phyloP scores from a whole-genome alignment of 2,329 filamentous ascomycete species.

The Aspergillus sp. region DNA sequence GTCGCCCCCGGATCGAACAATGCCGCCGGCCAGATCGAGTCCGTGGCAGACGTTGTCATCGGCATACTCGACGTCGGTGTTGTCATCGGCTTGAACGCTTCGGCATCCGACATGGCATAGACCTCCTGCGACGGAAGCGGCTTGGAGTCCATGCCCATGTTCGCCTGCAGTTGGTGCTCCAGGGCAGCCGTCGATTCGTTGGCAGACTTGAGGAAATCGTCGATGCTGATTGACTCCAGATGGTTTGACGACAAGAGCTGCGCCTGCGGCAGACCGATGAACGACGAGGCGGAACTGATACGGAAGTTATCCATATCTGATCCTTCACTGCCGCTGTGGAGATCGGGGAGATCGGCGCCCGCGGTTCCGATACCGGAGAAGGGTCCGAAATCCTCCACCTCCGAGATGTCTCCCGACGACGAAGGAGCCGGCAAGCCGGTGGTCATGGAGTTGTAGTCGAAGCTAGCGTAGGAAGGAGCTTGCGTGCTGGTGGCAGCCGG shows the following conservation, averaged over 20 bases:
- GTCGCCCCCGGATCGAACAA: slow-evolving; percentile 33
- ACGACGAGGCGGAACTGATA: slow-evolving; percentile 44
- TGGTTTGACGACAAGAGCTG: slow-evolving; percentile 42
- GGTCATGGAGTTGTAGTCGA: slow-evolving; percentile 43
- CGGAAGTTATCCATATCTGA: slow-evolving; percentile 43
- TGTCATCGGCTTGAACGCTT: slow-evolving; percentile 23
- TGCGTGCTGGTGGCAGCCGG: slow-evolving; percentile 43
- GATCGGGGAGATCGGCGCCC: slow-evolving; percentile 36
- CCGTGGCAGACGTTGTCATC: slow-evolving; percentile 27
- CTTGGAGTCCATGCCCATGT: slow-evolving; percentile 37
- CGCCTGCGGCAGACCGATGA: slow-evolving; percentile 41
- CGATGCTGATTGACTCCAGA: slow-evolving; percentile 43
- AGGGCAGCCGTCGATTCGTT: slow-evolving; percentile 41
- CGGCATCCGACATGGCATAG: slow-evolving; percentile 28
- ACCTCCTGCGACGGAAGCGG: slow-evolving; percentile 28
- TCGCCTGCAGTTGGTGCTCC: slow-evolving; percentile 41
- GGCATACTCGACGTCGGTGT: slow-evolving; percentile 18
- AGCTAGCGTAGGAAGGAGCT: slow-evolving; percentile 47
- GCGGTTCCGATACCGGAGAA: slow-evolving; percentile 30
- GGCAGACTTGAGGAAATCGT: slow-evolving; percentile 44
- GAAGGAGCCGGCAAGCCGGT: slow-evolving; percentile 43
- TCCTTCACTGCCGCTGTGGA: slow-evolving; percentile 42
- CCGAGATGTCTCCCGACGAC: slow-evolving; percentile 51
- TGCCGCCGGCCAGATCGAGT: slow-evolving; percentile 33
- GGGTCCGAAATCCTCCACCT: slow-evolving; percentile 45